Conservation (phyloP, 2,329 filamentous ascomycete species). For the Akanthomyces dipterigenus region DNA sequence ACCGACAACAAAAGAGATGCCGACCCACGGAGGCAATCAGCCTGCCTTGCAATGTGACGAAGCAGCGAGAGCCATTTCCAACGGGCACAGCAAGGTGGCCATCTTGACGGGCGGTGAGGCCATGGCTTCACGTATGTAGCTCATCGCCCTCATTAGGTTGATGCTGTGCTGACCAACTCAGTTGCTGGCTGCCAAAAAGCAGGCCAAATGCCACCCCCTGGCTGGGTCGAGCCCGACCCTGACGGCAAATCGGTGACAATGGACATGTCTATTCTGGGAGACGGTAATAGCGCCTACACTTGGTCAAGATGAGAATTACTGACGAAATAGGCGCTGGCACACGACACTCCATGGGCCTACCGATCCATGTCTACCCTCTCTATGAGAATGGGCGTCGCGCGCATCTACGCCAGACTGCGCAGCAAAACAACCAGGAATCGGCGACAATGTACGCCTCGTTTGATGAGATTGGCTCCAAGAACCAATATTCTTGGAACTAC, state of each 20-base stretch:
- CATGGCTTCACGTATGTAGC: conserved; percentile 44
- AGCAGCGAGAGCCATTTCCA: conserved; percentile 50
- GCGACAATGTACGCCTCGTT: conserved; percentile 55
- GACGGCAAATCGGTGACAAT: conserved; percentile 40
- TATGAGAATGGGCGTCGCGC: conserved; percentile 60
- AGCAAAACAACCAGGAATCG: conserved; percentile 53
- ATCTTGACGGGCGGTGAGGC: conserved; percentile 59
- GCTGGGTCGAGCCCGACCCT: conserved; percentile 48
- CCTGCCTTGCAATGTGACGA: conserved; percentile 58
- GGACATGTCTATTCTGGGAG: conserved; percentile 37
- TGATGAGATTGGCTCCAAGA: conserved; percentile 45
- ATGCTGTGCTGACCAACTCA: conserved; percentile 13
- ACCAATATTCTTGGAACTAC: conserved; percentile 52
- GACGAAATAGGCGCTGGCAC: conserved; percentile 43
- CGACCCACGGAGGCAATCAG: conserved; percentile 57
- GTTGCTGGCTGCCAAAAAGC: conserved; percentile 28
- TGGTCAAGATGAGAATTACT: background rate
- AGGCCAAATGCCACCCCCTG: conserved; percentile 40
- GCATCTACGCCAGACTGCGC: conserved; percentile 43
- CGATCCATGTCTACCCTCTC: conserved; percentile 61
- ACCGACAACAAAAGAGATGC: conserved; percentile 41
- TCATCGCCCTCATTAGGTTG: background rate
- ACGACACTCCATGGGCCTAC: conserved; percentile 51
- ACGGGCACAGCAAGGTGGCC: conserved; percentile 47
- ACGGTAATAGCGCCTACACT: conserved; percentile 12